A percentile compares a stretch with the other conserved stretches of the same genome.
These are phyloP conservation scores for Cryptosporidium viatorum DNA, from an alignment of 169 alveolate species.

Conservation along the genomic window DNA sequence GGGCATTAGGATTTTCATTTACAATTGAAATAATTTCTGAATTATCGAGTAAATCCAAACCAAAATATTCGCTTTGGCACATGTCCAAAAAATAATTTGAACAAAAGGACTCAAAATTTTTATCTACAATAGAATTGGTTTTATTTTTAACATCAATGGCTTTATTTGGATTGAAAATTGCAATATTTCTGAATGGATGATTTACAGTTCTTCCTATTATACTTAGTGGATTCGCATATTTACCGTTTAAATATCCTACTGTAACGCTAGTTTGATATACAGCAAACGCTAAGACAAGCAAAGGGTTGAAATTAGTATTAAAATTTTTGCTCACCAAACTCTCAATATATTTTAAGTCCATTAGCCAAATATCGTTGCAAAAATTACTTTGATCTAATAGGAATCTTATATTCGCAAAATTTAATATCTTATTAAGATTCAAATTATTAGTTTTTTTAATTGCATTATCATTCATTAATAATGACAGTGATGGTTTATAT, in stretches of 20 bases:
- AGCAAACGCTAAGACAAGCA: constrained; percentile 10
- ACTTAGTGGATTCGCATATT: background rate
- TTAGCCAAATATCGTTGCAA: constrained; percentile 47
- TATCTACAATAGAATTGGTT: background rate
- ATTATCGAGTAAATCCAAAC: constrained; percentile 1
- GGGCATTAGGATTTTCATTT: background rate
- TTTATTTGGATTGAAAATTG: background rate
- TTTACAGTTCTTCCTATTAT: background rate
- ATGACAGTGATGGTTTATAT: constrained; percentile 16
- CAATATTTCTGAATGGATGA: constrained; percentile 73
- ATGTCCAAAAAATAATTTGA: constrained; percentile 30
- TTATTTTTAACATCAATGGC: background rate
- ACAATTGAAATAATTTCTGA: constrained; percentile 3
- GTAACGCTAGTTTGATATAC: constrained; percentile 6
- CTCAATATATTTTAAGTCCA: constrained; percentile 3
- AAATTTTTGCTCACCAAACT: background rate
- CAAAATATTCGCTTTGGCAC: constrained; percentile 20
- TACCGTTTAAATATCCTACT: background rate
- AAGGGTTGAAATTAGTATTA: background rate
- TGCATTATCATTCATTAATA: background rate
- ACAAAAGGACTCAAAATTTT: constrained; percentile 10
- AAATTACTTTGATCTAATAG: constrained; percentile 32
- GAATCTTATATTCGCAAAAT: constrained; percentile 13
- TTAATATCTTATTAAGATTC: background rate
- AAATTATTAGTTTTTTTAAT: background rate